Conservation (phyloP, 768 basidiomycete species). For the Rhodocollybia butyracea region DNA sequence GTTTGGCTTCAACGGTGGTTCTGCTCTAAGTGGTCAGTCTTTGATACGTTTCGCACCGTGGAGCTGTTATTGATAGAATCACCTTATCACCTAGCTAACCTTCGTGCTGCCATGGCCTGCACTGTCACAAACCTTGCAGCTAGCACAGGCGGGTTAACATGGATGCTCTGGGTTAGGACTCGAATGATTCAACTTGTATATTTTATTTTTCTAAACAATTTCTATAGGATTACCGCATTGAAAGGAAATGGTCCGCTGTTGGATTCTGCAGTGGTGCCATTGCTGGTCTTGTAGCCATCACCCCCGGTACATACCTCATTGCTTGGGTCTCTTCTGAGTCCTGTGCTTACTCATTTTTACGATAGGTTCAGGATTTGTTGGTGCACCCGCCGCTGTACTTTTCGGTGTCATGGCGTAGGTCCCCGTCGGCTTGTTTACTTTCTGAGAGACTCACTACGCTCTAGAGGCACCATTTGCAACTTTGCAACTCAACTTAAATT, state of each 20-base stretch:
- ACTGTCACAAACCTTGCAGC: slow-evolving; percentile 94
- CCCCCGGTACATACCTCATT: too few species aligned
- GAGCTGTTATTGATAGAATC: not conserved
- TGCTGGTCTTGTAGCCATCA: slow-evolving; percentile 85
- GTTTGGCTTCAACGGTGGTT: slow-evolving; percentile 96
- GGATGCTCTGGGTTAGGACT: slow-evolving; percentile 79
- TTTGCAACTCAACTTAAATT: slow-evolving; percentile 96
- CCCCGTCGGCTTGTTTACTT: too few species aligned
- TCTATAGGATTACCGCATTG: slow-evolving; percentile 79
- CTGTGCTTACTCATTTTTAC: too few species aligned
- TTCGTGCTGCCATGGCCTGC: slow-evolving; percentile 85
- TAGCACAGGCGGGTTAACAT: slow-evolving; percentile 81
- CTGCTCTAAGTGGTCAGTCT: slow-evolving; percentile 60
- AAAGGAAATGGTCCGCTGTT: slow-evolving; percentile 90
- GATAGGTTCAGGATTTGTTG: slow-evolving; percentile 80
- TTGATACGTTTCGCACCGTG: not conserved
- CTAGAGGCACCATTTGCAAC: slow-evolving; percentile 87
- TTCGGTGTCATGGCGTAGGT: slow-evolving; percentile 85
- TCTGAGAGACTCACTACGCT: too few species aligned
- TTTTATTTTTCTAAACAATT: not conserved
- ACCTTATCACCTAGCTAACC: slow-evolving; percentile 42
- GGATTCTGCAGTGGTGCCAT: slow-evolving; percentile 97
- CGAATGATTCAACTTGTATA: not conserved
- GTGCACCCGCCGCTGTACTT: slow-evolving; percentile 77
- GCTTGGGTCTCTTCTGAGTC: too few species aligned